phyloP scores from a whole-genome alignment of 2,329 filamentous ascomycete species.

The Hortaea sp. region DNA sequence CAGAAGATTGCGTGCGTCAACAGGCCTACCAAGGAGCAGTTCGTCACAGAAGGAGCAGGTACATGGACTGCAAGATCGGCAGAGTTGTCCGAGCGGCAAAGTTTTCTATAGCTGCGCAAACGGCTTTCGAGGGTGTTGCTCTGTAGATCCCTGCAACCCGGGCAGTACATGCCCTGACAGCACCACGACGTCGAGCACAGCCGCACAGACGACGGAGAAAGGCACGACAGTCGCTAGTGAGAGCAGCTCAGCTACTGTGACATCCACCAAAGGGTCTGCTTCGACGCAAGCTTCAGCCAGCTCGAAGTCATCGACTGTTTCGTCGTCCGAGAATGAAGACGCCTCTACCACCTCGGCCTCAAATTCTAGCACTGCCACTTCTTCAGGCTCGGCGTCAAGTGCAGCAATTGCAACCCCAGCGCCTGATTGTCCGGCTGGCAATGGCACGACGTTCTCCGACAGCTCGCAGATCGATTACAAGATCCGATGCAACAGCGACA shows the following conservation, averaged over 20 bases:
- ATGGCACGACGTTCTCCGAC: constrained; percentile 15
- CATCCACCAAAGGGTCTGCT: background rate
- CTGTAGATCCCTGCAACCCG: constrained; percentile 15
- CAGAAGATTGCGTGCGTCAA: background rate
- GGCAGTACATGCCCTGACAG: constrained; percentile 10
- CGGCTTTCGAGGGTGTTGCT: constrained; percentile 20
- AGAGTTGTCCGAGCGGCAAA: constrained; percentile 11
- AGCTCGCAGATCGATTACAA: constrained; percentile 14
- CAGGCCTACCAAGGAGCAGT: constrained; percentile 1
- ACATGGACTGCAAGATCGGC: constrained; percentile 5
- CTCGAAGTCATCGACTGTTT: background rate
- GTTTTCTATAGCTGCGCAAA: constrained; percentile 15
- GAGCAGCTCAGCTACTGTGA: background rate
- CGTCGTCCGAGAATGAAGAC: background rate
- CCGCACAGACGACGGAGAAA: constrained; percentile 1
- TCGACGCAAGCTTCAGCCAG: background rate
- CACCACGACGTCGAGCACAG: background rate
- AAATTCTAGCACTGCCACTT: background rate
- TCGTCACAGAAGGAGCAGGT: background rate
- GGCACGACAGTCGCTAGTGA: background rate
- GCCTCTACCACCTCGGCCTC: background rate
- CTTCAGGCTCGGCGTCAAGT: background rate
- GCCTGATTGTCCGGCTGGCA: constrained; percentile 17
- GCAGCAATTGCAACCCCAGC: background rate
- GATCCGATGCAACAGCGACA: constrained; percentile 20